These are phyloP conservation scores for Pichia ethanolica DNA, from an alignment of 805 yeast genomes.

Conservation along the genomic window DNA sequence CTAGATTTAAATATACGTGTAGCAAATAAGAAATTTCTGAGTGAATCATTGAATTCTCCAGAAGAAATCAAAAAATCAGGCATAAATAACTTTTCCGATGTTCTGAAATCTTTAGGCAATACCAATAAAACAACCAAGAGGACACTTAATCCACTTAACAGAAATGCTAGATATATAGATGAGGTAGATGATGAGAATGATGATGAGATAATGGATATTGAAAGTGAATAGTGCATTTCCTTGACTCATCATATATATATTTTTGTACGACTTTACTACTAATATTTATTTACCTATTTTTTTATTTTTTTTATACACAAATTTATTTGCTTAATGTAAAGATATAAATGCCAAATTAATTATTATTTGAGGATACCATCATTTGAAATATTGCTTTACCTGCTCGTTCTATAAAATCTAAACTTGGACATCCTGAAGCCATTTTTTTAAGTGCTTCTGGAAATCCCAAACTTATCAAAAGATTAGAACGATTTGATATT, in stretches of 20 bases:
- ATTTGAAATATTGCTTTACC: constrained; percentile 39
- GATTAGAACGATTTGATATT: constrained; percentile 29
- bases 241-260: too few relatives aligned
- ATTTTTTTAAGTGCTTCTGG: constrained; percentile 30
- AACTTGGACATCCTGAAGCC: constrained; percentile 23
- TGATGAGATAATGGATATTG: constrained; percentile 54
- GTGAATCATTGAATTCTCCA: background rate
- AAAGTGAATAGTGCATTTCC: constrained; percentile 36
- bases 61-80: background rate
- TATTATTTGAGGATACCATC: constrained; percentile 14
- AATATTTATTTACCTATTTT: too few relatives aligned
- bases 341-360: background rate
- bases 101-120: background rate
- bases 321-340: background rate
- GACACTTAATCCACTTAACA: background rate
- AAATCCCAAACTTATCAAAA: constrained; percentile 35
- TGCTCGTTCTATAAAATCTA: constrained; percentile 41
- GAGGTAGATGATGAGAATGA: constrained; percentile 8
- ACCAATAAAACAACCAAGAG: background rate
- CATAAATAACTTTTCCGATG: background rate
- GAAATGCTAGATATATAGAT: background rate
- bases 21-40: constrained; percentile 15
- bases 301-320: background rate
- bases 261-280: too few relatives aligned
- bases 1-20: constrained; percentile 45